Evolutionary conservation across 2,329 filamentous ascomycete genomes (phyloP).

Genomic region (Hansfordia pulvinata): DNA sequence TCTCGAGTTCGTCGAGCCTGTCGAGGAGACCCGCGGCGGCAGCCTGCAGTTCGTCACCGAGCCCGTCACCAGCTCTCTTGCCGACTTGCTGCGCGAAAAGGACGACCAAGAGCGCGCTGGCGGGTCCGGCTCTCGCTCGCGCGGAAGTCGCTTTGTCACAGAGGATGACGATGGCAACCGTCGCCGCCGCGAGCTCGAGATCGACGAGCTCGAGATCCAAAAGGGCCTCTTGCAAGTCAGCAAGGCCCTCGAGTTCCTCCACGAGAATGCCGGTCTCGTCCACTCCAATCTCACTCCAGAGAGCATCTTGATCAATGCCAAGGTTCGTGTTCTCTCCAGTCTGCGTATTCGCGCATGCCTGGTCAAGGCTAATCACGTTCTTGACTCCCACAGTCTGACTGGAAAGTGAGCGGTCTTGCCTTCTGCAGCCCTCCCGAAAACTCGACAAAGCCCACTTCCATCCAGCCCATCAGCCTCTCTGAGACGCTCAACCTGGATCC

Average conservation of each 20-base stretch:
- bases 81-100: conserved; percentile 71
- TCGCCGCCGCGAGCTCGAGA: conserved; percentile 69
- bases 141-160: conserved; percentile 72
- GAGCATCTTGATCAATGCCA: conserved; percentile 84
- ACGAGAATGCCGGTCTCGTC: conserved; percentile 86
- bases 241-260: conserved; percentile 88
- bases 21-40: conserved; percentile 84
- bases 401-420: conserved; percentile 92
- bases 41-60: conserved; percentile 95
- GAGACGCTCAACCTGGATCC: conserved; percentile 80
- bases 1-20: conserved; percentile 83
- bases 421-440: conserved; percentile 75
- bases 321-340: conserved; percentile 43
- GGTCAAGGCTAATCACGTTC: no score
- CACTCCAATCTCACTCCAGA: conserved; percentile 93
- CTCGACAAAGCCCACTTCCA: conserved; percentile 59
- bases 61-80: conserved; percentile 76
- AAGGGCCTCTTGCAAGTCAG: conserved; percentile 88
- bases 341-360: no score
- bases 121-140: conserved; percentile 52
- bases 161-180: conserved; percentile 65
- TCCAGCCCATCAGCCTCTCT: conserved; percentile 67
- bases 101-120: conserved; percentile 68
- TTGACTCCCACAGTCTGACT: conserved; percentile 75
- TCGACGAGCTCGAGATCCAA: conserved; percentile 95